Evolutionary conservation across 257 asterid genomes (phyloP).

Genomic region (Linaria vulgaris): DNA sequence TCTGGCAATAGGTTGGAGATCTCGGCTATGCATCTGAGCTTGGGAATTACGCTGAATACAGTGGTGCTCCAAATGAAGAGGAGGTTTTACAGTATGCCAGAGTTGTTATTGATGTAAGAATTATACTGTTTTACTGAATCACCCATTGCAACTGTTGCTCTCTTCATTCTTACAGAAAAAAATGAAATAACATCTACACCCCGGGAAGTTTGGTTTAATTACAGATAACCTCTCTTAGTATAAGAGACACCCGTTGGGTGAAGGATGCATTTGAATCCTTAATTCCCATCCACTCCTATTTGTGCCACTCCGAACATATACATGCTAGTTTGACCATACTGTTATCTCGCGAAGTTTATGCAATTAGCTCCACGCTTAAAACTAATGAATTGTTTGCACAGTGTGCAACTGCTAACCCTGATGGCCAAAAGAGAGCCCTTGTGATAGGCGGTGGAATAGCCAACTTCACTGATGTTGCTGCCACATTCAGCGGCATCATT

Average conservation of each 20-base stretch:
- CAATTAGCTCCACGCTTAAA: too few relatives aligned
- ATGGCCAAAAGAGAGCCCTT: slow-evolving; percentile 84
- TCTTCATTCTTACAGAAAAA: not conserved
- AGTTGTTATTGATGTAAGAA: slow-evolving; percentile 88
- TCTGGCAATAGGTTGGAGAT: slow-evolving; percentile 70
- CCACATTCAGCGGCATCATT: slow-evolving; percentile 87
- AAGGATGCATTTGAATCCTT: too few relatives aligned
- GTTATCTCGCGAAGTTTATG: too few relatives aligned
- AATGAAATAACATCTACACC: too few relatives aligned
- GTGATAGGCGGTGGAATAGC: slow-evolving; percentile 96
- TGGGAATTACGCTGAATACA: slow-evolving; percentile 93
- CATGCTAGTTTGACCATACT: too few relatives aligned
- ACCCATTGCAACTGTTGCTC: not conserved
- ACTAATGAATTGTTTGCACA: slow-evolving; percentile 28
- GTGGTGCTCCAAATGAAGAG: slow-evolving; percentile 97
- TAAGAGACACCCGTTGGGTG: too few relatives aligned
- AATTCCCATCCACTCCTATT: too few relatives aligned
- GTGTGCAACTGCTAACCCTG: slow-evolving; percentile 97
- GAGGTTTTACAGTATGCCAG: slow-evolving; percentile 96
- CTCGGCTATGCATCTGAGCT: slow-evolving; percentile 95
- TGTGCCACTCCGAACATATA: too few relatives aligned
- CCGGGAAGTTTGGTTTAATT: too few relatives aligned
- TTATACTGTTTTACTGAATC: not conserved
- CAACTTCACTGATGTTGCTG: slow-evolving; percentile 92
- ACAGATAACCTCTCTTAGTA: too few relatives aligned